phyloP scores from a whole-genome alignment of 78 protist species.

The Blattamonas nauphoetae region DNA sequence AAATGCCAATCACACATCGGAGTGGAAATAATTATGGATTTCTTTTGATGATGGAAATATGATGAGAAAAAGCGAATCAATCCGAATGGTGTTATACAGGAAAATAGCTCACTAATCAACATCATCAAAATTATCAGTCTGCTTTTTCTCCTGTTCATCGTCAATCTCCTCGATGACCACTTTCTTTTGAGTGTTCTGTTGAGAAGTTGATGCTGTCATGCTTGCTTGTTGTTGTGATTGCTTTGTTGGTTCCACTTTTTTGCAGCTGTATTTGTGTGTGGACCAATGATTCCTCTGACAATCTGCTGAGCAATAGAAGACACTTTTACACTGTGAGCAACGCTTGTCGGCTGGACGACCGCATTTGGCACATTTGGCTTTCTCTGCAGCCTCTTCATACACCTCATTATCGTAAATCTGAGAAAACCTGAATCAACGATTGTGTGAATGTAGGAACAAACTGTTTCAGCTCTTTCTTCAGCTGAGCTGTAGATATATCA shows the following conservation, averaged over 20 bases:
- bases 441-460: background rate
- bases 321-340: background rate
- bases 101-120: too few relatives aligned
- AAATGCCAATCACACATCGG: too few relatives aligned
- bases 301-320: background rate
- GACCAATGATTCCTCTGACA: background rate
- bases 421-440: background rate
- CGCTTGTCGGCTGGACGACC: background rate
- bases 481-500: background rate
- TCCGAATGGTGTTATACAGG: too few relatives aligned
- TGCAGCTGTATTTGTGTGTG: background rate
- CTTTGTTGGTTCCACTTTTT: background rate
- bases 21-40: too few relatives aligned
- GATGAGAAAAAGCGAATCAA: too few relatives aligned
- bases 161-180: too few relatives aligned
- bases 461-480: background rate
- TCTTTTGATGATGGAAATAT: too few relatives aligned
- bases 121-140: too few relatives aligned
- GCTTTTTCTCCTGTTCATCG: too few relatives aligned
- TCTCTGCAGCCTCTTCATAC: background rate
- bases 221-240: background rate
- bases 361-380: background rate
- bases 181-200: too few relatives aligned
- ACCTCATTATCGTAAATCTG: background rate
- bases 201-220: too few relatives aligned